Conservation (phyloP, 805 yeast species). For the Candida quercuum region DNA sequence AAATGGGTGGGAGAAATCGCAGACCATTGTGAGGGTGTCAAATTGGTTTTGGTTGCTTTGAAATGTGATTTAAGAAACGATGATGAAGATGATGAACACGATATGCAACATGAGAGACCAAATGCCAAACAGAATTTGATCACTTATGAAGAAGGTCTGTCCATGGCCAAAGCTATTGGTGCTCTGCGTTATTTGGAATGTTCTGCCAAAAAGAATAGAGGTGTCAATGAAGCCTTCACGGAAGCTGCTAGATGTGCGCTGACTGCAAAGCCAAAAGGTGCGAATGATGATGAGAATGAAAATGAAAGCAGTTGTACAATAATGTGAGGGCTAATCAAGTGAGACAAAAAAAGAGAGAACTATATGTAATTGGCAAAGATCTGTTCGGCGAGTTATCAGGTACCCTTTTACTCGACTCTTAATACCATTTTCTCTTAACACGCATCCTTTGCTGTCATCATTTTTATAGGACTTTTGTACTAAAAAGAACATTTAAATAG, state of each 20-base stretch:
- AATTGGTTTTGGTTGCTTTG: constrained; percentile 86
- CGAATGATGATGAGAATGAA: constrained; percentile 38
- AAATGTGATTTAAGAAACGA: constrained; percentile 86
- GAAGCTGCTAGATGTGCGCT: constrained; percentile 98
- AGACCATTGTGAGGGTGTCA: constrained; percentile 96
- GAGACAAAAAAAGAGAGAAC: no score
- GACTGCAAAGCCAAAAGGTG: constrained; percentile 81
- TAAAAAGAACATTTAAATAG: no score
- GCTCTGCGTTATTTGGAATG: constrained; percentile 94
- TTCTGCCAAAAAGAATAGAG: constrained; percentile 92
- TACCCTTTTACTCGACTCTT: no score
- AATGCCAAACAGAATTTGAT: constrained; percentile 48
- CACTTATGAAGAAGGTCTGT: constrained; percentile 88
- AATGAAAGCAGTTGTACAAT: constrained; percentile 31
- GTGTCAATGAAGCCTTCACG: constrained; percentile 98
- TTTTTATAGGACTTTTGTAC: no score
- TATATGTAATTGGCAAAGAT: no score
- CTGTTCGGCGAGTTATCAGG: no score
- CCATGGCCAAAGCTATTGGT: constrained; percentile 88
- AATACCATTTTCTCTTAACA: no score
- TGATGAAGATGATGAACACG: constrained; percentile 44
- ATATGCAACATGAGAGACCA: constrained; percentile 5
- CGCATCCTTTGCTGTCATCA: no score
- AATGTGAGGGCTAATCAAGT: constrained; percentile 27
- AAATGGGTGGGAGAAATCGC: constrained; percentile 97